These are phyloP conservation scores for Xylariaceae sp. DNA, from an alignment of 2,329 filamentous ascomycete genomes.

Conservation along the genomic window DNA sequence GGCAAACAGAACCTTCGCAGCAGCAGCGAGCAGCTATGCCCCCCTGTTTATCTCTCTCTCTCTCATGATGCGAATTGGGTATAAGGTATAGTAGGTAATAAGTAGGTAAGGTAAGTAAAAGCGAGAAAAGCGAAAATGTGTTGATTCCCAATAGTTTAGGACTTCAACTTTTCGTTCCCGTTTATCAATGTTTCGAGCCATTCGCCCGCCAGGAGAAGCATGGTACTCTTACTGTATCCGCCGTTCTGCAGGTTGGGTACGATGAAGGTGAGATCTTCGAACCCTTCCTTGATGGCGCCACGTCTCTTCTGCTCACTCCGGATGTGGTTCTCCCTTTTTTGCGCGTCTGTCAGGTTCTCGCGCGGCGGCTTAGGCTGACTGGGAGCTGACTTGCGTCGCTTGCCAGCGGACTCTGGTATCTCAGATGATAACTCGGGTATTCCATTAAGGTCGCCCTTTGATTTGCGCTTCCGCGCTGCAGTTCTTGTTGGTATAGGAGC, in stretches of 20 bases:
- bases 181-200: conserved; percentile 69
- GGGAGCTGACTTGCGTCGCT: conserved; percentile 51
- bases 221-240: conserved; percentile 77
- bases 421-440: conserved; percentile 32
- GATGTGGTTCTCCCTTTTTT: conserved; percentile 77
- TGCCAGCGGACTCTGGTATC: conserved; percentile 35
- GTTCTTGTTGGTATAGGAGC: conserved; percentile 30
- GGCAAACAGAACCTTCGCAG: neutral
- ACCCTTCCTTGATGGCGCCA: conserved; percentile 69
- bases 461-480: conserved; percentile 42
- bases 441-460: conserved; percentile 39
- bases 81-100: neutral
- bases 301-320: conserved; percentile 50
- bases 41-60: neutral
- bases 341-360: conserved; percentile 79
- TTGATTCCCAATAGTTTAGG: neutral
- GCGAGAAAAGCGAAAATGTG: neutral
- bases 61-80: neutral
- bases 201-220: conserved; percentile 68
- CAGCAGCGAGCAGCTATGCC: too few relatives aligned
- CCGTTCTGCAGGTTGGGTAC: conserved; percentile 70
- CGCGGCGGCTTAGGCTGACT: conserved; percentile 45
- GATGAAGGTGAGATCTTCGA: conserved; percentile 70
- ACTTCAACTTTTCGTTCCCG: conserved; percentile 59
- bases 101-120: neutral